Conservation (phyloP, 2,329 filamentous ascomycete genomes). For the Fusarium mangiferae region DNA sequence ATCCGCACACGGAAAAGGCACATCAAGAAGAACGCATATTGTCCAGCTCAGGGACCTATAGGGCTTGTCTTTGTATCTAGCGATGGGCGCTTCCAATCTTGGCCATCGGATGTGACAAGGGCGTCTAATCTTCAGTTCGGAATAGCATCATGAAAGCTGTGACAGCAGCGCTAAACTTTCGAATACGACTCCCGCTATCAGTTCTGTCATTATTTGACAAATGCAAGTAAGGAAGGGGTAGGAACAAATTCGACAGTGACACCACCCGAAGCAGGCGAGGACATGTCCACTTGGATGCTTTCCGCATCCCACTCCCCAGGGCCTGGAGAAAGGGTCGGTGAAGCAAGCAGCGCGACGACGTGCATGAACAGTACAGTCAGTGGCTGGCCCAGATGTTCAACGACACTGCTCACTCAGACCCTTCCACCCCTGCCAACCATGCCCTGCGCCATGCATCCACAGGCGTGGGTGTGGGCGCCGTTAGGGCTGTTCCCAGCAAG, state of each 20-base stretch:
- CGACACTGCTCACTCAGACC: slow-evolving; percentile 25
- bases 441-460: slow-evolving; percentile 38
- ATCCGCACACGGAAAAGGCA: slow-evolving; percentile 22
- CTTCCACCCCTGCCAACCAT: slow-evolving; percentile 36
- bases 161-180: slow-evolving; percentile 5
- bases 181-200: neutral
- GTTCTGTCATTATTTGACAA: neutral
- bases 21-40: slow-evolving; percentile 28
- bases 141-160: slow-evolving; percentile 16
- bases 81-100: neutral
- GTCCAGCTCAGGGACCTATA: slow-evolving; percentile 15
- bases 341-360: slow-evolving; percentile 45
- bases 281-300: slow-evolving; percentile 33
- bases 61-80: slow-evolving; percentile 1
- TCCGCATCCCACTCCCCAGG: slow-evolving; percentile 31
- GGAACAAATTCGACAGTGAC: slow-evolving; percentile 16
- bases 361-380: slow-evolving; percentile 49
- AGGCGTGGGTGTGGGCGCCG: slow-evolving; percentile 39
- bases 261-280: slow-evolving; percentile 19
- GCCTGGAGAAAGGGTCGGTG: slow-evolving; percentile 45
- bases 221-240: neutral
- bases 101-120: neutral
- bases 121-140: neutral
- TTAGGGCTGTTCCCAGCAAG: slow-evolving; percentile 42
- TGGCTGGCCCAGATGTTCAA: slow-evolving; percentile 42